These are phyloP conservation scores for Vachellia pachyceras DNA, from an alignment of 306 rosid genomes.

Conservation along the genomic window DNA sequence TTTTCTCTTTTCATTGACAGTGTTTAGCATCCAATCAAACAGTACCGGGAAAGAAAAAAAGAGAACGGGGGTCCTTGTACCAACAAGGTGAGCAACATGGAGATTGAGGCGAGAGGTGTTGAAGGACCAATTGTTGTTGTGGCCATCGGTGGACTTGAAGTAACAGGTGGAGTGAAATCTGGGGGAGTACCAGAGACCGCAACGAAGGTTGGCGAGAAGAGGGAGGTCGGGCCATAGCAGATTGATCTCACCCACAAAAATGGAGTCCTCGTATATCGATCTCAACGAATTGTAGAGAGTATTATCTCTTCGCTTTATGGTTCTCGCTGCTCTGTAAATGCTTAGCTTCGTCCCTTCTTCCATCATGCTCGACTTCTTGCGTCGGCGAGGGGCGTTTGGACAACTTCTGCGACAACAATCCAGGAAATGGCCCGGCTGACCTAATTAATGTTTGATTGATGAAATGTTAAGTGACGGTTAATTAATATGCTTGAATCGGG, in stretches of 20 bases:
- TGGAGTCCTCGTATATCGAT: constrained; percentile 82
- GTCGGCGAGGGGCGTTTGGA: no score
- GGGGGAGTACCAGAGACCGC: constrained; percentile 86
- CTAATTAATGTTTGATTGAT: no score
- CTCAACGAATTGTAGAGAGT: constrained; percentile 81
- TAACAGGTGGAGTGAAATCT: constrained; percentile 78
- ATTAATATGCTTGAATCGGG: no score
- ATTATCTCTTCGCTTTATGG: constrained; percentile 71
- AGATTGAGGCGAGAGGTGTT: constrained; percentile 87
- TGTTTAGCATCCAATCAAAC: not conserved
- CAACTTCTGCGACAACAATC: no score
- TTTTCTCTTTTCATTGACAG: not conserved
- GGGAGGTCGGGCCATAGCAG: constrained; percentile 93
- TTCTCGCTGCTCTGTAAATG: constrained; percentile 80
- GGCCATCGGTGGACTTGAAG: constrained; percentile 97
- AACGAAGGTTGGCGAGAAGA: constrained; percentile 88
- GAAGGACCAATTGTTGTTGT: constrained; percentile 87
- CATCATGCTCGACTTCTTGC: not conserved
- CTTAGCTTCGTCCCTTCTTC: constrained; percentile 55
- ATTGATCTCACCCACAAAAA: constrained; percentile 71
- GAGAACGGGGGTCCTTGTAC: constrained; percentile 27
- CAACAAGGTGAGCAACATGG: constrained; percentile 84
- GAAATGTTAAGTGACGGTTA: no score
- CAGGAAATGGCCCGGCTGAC: no score
- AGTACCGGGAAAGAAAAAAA: not conserved